Evolutionary conservation across 768 basidiomycete species (phyloP), one percentile per base, ranked within the genome.

Genomic region (Leucogyrophana mollusca): DNA sequence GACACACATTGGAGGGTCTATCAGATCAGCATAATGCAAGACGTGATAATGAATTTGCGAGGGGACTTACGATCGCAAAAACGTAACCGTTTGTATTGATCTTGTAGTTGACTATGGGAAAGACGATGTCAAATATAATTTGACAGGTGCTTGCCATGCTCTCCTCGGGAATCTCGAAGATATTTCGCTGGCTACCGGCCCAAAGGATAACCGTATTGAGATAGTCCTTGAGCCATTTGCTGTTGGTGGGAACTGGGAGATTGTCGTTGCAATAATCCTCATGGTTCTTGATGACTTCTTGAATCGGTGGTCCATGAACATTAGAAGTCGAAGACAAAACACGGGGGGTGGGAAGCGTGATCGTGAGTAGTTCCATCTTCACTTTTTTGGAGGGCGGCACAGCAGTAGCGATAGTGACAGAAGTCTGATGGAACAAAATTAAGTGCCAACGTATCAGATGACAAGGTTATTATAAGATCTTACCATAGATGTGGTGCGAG

Each of bases 31-130:
- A 38, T 8, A 22, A 35, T 18, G 10, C n/a, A 34, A 14, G 7
- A 30, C 6, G 13, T 13, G 13, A 13, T 30, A 7, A 30, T 13
- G 27, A 30, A n/a, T n/a, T n/a, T n/a, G n/a, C n/a, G n/a, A 39
- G 22, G 17, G n/a, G 32, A 27, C 45, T 46, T 40, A 47, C 40
- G 4, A 47, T 18, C 2, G 30, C 21, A 7, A 47, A 47, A 16
- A 47, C 39, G 5, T 37, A 21, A 6, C 46, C 16, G 9, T 18
- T 33, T 3, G 40, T 17, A 39, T n/a, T 46, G 35, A 46, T 27
- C 10, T 20, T 23, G 21, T 46, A 46, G 10, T 37, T 38, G 36
- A 46, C 5, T 3, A 13, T 18, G n/a, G 45, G 45, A 38, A 37
- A 46, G 5, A 46, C 36, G 10, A 16, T 21, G 7, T 46, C 24